A percentile compares a stretch with the other conserved stretches of the same genome.
These are phyloP conservation scores for Persicaria maculosa DNA, from an alignment of 148 eudicot species.

Conservation along the genomic window DNA sequence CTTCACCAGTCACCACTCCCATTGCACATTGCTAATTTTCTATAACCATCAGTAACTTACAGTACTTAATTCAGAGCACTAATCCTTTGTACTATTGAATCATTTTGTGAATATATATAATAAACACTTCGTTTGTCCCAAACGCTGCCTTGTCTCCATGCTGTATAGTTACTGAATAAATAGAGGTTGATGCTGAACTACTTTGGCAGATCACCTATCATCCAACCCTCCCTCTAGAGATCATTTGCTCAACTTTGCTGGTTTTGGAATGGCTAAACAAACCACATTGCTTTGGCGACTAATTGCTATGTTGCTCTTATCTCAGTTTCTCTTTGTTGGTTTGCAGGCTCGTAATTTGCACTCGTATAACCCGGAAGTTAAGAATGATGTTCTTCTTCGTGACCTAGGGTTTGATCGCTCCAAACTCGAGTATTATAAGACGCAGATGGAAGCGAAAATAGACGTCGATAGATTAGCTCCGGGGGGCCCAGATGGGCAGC, in stretches of 20 bases:
- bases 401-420: conserved; percentile 6
- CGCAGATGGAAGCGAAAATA: neutral
- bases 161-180: neutral
- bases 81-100: neutral
- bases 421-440: conserved; percentile 2
- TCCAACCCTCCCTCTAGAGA: neutral
- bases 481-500: conserved; percentile 3
- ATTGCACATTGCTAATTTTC: no score
- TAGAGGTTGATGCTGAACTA: conserved; percentile 8
- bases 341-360: neutral
- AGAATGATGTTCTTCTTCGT: conserved; percentile 1
- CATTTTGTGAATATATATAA: no score
- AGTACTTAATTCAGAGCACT: neutral
- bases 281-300: neutral
- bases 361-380: neutral
- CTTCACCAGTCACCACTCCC: neutral
- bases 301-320: neutral
- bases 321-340: neutral
- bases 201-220: neutral
- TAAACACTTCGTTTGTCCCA: no score
- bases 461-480: neutral
- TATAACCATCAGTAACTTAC: neutral
- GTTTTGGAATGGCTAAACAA: neutral
- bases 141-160: neutral
- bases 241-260: neutral